Base-by-base conservation (phyloP, 2,329 filamentous ascomycete genomes). In the Nakataea oryzae region DNA sequence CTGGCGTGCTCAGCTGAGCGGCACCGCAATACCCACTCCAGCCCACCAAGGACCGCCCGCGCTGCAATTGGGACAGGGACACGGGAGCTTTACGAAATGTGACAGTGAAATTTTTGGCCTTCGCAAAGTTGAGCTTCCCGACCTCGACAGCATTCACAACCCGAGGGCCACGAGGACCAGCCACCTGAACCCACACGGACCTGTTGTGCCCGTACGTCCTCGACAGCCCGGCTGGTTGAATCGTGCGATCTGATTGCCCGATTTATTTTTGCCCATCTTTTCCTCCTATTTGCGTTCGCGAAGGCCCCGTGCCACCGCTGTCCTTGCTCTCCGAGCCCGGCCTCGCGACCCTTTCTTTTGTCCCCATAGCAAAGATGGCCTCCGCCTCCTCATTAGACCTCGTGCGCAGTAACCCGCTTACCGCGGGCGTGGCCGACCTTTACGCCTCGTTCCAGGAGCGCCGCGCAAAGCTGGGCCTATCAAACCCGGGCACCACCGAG, bases 401-500 rank as follows among this genome's bases (percentile, higher is more conserved):
- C 69, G 74, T 96, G 67, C 81, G 84, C 70, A 83, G 87, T 71
- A 96, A 96, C 75, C 85, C 90, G 64, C 76, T 95, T 70, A 80
- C 86, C 62, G 80, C 81, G 67, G 81, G 85, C 67, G 73, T 96
- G 69, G 83, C 86, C 75, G 89, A 96, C 81, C 87, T 86, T 76
- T 89, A 95, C 78, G 84, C 81, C 70, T 85, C 87, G 61, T 96
- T 97, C 74, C 88, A 88, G 66, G 90, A 95, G 70, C 86, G 90
- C 78, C 89, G 95, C 81, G 89, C 87, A 69, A 89, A 90, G 77
- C 84, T 99, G 67, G 93, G 93, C 65, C 82, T 99, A 69, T 83
- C 88, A 68, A 97, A 97, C 78, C 95, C 95, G 54, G 95, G 95
- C 70, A 93, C 90, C 61, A 87, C 97, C 68, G 95, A 99, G 78